Conservation (phyloP, 2,329 filamentous ascomycete genomes). For the Xylariaceae sp. region DNA sequence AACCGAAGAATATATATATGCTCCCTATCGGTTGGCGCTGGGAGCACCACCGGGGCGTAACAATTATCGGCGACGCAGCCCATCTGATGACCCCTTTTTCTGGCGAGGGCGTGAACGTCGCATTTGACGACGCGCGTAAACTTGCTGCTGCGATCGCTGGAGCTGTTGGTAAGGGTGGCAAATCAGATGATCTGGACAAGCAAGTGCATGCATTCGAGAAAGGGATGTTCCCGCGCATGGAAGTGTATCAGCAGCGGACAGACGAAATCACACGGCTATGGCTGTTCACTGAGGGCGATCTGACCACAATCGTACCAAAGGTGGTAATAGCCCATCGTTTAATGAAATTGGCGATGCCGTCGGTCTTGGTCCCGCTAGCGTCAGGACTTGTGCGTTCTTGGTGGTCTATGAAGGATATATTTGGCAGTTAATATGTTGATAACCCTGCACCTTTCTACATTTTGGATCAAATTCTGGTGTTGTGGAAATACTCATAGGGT, state of each 20-base stretch:
- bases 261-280: slow-evolving; percentile 50
- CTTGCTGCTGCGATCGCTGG: slow-evolving; percentile 49
- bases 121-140: slow-evolving; percentile 55
- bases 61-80: slow-evolving; percentile 62
- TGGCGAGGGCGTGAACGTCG: slow-evolving; percentile 63
- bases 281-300: slow-evolving; percentile 45
- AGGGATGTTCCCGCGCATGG: slow-evolving; percentile 43
- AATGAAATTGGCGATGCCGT: slow-evolving; percentile 13
- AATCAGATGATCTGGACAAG: slow-evolving; percentile 36
- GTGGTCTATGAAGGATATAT: slow-evolving; percentile 20
- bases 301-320: slow-evolving; percentile 22
- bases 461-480: slow-evolving; percentile 2
- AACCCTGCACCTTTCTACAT: neutral
- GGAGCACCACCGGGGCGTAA: slow-evolving; percentile 51
- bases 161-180: slow-evolving; percentile 27
- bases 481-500: neutral
- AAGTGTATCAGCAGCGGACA: slow-evolving; percentile 43
- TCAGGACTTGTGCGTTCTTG: slow-evolving; percentile 19
- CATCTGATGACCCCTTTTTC: slow-evolving; percentile 62
- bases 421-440: slow-evolving; percentile 7
- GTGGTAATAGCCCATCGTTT: slow-evolving; percentile 14
- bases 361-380: slow-evolving; percentile 13
- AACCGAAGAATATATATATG: slow-evolving; percentile 52
- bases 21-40: slow-evolving; percentile 55
- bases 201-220: slow-evolving; percentile 41